Base-by-base conservation (phyloP, 1,139 yeast genomes). In the Yamadazyma oceani region DNA sequence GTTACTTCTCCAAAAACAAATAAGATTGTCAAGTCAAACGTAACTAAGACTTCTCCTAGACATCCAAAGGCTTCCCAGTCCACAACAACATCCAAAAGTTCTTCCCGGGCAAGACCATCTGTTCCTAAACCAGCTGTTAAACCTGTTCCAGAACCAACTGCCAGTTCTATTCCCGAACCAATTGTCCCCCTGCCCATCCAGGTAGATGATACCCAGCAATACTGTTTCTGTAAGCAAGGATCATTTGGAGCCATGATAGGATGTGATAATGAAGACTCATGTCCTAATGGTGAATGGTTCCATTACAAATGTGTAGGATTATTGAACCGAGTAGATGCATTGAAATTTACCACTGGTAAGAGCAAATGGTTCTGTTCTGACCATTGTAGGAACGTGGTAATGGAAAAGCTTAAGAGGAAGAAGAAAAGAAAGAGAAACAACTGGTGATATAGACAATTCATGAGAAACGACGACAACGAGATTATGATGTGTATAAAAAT, bases 221-320 rank as follows among this genome's bases (percentile, higher is more conserved):
- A 69, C 44, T 71, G 77, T 43, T 68, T 70, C 54, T 71, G 77
- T 48, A 57, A 60, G 17, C 75, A 68, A 45, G 66, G 65, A 0
- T 69, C 77, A 0, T 64, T 64, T 42, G 77, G 77, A 2, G 65
- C 64, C 42, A 71, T 71, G 77, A 70, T 71, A 31, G 75, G 69
- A 0, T 71, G 77, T 48, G 77, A 71, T 43, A 66, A 69, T 43
- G 64, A 58, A 37, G 52, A 47, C 1, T 49, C 61, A 4, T 71
- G 77, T 50, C 67, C 69, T 14, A 69, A 70, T 43, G 77, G 77
- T 2, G 76, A 69, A 36, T 71, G 77, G 77, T 71, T 71, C 38
- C 77, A 71, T 43, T 71, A 69, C 50, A 70, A 69, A 43, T 71
- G 77, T 48, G 76, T 71, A 23, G 75, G 75, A 2, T 53, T 70